Evolutionary conservation across 2,329 filamentous ascomycete genomes (phyloP).

Genomic region (Endoconidiophora laricicola): DNA sequence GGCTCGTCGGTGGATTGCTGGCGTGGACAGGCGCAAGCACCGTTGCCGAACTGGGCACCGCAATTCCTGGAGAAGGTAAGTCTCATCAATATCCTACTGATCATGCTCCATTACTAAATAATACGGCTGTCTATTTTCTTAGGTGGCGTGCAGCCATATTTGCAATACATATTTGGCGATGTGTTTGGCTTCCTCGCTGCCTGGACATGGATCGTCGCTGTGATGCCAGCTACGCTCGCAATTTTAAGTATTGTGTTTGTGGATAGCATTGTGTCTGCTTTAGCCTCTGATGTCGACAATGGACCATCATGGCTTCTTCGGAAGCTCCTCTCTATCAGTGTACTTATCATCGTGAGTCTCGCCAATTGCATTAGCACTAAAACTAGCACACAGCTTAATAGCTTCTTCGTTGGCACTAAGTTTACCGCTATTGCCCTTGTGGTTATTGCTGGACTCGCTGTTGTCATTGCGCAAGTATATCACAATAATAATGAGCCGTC

Average conservation of each 20-base stretch:
- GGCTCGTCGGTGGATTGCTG: conserved; percentile 43
- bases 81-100: background rate
- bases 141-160: conserved; percentile 46
- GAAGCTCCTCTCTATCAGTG: conserved; percentile 33
- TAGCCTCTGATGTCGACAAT: conserved; percentile 22
- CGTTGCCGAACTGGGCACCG: conserved; percentile 45
- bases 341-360: conserved; percentile 29
- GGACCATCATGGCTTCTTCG: conserved; percentile 23
- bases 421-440: conserved; percentile 32
- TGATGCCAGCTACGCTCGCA: conserved; percentile 47
- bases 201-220: conserved; percentile 48
- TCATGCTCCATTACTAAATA: background rate
- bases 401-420: conserved; percentile 38
- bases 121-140: background rate
- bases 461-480: conserved; percentile 21
- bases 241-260: conserved; percentile 49
- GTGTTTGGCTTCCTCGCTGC: conserved; percentile 44
- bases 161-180: conserved; percentile 44
- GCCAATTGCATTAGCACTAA: conserved; percentile 41
- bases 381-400: conserved; percentile 37
- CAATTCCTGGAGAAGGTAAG: conserved; percentile 41
- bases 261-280: conserved; percentile 39
- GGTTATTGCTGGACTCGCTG: conserved; percentile 31
- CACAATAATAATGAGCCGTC: conserved; percentile 23
- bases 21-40: conserved; percentile 48